Conservation (phyloP, 2,329 filamentous ascomycete species). For the Aureobasidium subglaciale region DNA sequence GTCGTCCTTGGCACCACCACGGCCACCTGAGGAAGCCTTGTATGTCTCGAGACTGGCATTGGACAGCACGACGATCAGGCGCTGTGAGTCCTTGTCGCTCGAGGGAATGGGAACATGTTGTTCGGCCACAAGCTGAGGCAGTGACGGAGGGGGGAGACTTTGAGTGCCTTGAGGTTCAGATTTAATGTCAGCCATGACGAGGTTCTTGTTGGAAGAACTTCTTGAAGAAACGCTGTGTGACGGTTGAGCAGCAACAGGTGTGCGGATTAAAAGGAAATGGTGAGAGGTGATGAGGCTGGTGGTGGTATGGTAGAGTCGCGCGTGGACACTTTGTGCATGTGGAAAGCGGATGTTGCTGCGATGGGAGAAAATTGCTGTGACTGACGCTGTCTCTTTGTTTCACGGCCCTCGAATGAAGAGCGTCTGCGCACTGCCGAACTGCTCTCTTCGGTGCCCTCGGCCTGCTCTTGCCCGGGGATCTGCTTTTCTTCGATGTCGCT, state of each 20-base stretch:
- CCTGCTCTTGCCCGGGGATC: slow-evolving; percentile 6
- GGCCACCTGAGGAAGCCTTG: slow-evolving; percentile 61
- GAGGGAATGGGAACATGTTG: slow-evolving; percentile 78
- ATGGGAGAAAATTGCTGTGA: slow-evolving; percentile 10
- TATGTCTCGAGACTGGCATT: slow-evolving; percentile 98
- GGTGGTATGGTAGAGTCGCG: background rate
- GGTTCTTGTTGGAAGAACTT: slow-evolving; percentile 20
- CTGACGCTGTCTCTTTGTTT: slow-evolving; percentile 19
- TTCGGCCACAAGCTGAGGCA: slow-evolving; percentile 89
- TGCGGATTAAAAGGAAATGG: background rate
- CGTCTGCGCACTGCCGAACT: slow-evolving; percentile 14
- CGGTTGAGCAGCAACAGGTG: slow-evolving; percentile 16
- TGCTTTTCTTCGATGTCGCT: background rate
- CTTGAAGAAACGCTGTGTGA: slow-evolving; percentile 6
- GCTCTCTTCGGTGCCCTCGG: slow-evolving; percentile 1
- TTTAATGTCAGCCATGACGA: slow-evolving; percentile 18
- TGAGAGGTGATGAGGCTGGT: background rate
- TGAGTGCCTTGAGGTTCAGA: slow-evolving; percentile 56
- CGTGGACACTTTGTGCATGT: too few species aligned
- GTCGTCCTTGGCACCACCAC: slow-evolving; percentile 67
- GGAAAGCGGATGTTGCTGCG: slow-evolving; percentile 10
- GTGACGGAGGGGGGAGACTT: slow-evolving; percentile 82
- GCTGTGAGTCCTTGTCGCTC: slow-evolving; percentile 82
- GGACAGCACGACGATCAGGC: slow-evolving; percentile 90
- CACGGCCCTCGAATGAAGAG: slow-evolving; percentile 14